phyloP scores from a whole-genome alignment of 1,284 basidiomycete genomes.

The Porphyrellus sp. region DNA sequence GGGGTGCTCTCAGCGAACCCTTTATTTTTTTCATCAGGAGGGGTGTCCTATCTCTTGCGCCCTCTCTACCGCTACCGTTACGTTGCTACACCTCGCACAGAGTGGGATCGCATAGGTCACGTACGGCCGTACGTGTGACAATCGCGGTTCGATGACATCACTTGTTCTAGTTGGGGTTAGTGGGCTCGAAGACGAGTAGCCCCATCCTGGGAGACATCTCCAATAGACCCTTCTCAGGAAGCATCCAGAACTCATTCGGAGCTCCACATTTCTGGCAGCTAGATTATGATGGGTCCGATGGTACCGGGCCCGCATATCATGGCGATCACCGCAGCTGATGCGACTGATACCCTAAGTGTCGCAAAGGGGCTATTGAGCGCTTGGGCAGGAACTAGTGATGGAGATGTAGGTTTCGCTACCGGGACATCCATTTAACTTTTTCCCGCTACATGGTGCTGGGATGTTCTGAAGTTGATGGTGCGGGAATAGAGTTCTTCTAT shows the following conservation, averaged over 20 bases:
- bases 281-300: slow-evolving; percentile 33
- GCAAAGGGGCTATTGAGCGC: slow-evolving; percentile 41
- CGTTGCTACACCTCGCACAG: slow-evolving; percentile 25
- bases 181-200: slow-evolving; percentile 43
- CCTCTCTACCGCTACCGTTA: slow-evolving; percentile 23
- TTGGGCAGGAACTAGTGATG: slow-evolving; percentile 41
- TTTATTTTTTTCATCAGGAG: slow-evolving; percentile 28
- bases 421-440: slow-evolving; percentile 38
- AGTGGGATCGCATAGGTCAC: slow-evolving; percentile 28
- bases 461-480: slow-evolving; percentile 18
- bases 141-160: slow-evolving; percentile 36
- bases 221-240: slow-evolving; percentile 45
- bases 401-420: slow-evolving; percentile 37
- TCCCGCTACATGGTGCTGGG: slow-evolving; percentile 39
- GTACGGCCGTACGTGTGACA: slow-evolving; percentile 46
- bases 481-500: not conserved
- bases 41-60: slow-evolving; percentile 18
- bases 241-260: slow-evolving; percentile 40
- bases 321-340: slow-evolving; percentile 43
- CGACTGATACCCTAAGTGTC: slow-evolving; percentile 41
- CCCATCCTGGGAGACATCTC: slow-evolving; percentile 43
- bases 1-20: not conserved
- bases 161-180: slow-evolving; percentile 52
- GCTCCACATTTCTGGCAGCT: slow-evolving; percentile 48
- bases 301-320: slow-evolving; percentile 31